Percentiles rank a stretch among this genome's conserved stretches.
Conservation (phyloP, 257 asterid species). For the Craterostigma plantagineum region DNA sequence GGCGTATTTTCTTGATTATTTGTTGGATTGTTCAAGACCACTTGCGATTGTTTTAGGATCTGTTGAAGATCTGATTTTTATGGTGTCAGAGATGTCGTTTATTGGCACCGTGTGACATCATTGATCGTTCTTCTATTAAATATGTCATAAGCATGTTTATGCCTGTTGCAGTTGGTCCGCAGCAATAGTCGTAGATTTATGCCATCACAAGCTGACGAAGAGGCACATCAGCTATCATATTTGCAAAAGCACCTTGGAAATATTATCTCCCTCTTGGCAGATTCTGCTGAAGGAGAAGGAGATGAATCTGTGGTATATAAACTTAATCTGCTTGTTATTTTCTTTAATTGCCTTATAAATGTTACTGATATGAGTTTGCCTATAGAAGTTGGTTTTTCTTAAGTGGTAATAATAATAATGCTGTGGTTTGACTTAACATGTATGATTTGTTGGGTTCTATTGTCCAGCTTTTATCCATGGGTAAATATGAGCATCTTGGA, state of each 20-base stretch:
- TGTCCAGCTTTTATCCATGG: slow-evolving; percentile 67
- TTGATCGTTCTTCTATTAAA: too few relatives aligned
- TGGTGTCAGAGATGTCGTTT: too few relatives aligned
- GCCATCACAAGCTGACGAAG: slow-evolving; percentile 95
- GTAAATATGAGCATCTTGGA: slow-evolving; percentile 66
- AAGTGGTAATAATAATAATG: too few relatives aligned
- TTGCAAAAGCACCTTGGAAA: slow-evolving; percentile 79
- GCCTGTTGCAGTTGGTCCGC: slow-evolving; percentile 67
- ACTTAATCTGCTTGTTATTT: not conserved
- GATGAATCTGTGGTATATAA: slow-evolving; percentile 62
- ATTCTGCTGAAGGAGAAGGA: slow-evolving; percentile 60
- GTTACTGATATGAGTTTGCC: not conserved
- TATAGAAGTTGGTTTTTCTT: not conserved
- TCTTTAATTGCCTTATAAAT: too few relatives aligned
- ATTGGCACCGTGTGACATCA: too few relatives aligned
- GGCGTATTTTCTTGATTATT: too few relatives aligned
- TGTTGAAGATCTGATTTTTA: too few relatives aligned
- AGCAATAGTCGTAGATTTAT: slow-evolving; percentile 83
- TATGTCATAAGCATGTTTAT: slow-evolving; percentile 2
- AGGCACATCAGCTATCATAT: slow-evolving; percentile 92
- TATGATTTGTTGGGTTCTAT: not conserved
- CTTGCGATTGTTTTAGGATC: too few relatives aligned
- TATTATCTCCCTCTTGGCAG: slow-evolving; percentile 82
- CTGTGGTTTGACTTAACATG: too few relatives aligned
- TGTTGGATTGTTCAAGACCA: too few relatives aligned